Percentiles rank a stretch among this genome's conserved stretches.
Evolutionary conservation across 73 alveolate species (phyloP).

Genomic region (Stentor coeruleus): DNA sequence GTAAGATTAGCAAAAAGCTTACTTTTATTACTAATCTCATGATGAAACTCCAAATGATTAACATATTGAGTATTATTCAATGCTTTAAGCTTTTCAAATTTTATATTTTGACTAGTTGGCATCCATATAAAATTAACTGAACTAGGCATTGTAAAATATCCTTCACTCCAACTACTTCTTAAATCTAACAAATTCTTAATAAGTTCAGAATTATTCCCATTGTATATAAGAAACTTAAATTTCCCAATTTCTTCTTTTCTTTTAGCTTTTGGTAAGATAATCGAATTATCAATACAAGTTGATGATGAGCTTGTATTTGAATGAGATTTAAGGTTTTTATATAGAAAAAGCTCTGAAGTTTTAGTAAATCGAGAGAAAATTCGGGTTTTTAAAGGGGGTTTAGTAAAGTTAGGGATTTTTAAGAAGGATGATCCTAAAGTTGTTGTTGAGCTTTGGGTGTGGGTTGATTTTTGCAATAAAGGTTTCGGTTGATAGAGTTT

Average conservation of each 20-base stretch:
- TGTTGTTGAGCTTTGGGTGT: too few relatives aligned
- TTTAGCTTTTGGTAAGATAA: too few relatives aligned
- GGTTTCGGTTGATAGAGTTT: too few relatives aligned
- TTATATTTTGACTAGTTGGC: slow-evolving; percentile 68
- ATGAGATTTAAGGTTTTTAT: too few relatives aligned
- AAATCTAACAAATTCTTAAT: background rate
- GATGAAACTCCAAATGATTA: slow-evolving; percentile 95
- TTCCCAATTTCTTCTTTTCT: background rate
- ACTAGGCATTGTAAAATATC: background rate
- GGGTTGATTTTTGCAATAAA: too few relatives aligned
- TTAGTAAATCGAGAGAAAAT: too few relatives aligned
- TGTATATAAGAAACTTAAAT: background rate
- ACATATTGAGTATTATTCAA: slow-evolving; percentile 43
- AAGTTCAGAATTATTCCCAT: slow-evolving; percentile 2
- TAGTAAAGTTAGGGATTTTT: too few relatives aligned
- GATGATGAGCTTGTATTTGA: too few relatives aligned
- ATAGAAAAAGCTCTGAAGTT: too few relatives aligned
- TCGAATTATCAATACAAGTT: too few relatives aligned
- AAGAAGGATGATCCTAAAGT: too few relatives aligned
- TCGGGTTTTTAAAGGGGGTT: too few relatives aligned
- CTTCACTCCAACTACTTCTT: background rate
- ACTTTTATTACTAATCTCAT: slow-evolving; percentile 75
- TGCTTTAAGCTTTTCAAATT: slow-evolving; percentile 58
- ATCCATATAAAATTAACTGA: slow-evolving; percentile 72
- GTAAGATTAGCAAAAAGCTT: slow-evolving; percentile 73